A percentile compares a stretch with the other conserved stretches of the same genome.
phyloP scores from a whole-genome alignment of 306 rosid genomes.

The Betula pendula region DNA sequence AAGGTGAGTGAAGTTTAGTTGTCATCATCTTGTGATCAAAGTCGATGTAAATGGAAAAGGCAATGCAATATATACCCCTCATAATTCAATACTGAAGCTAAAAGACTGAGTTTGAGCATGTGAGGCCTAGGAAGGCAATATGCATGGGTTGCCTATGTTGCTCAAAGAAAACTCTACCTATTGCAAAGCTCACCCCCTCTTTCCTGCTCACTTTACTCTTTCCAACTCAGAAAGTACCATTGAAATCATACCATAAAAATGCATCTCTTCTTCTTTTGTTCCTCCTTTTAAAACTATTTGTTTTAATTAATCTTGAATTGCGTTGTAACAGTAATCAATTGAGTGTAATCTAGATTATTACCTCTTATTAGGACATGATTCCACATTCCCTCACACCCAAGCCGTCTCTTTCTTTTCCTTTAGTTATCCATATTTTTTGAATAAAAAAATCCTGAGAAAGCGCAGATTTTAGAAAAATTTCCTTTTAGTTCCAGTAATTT shows the following conservation, averaged over 20 bases:
- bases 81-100: neutral
- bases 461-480: no score
- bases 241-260: neutral
- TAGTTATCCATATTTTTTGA: neutral
- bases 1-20: slow-evolving; percentile 51
- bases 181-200: neutral
- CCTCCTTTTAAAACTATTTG: neutral
- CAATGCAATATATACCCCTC: neutral
- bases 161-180: neutral
- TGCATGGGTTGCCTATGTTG: neutral
- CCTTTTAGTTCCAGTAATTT: neutral
- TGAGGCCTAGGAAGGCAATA: neutral
- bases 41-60: neutral
- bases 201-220: neutral
- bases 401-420: neutral
- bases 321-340: neutral
- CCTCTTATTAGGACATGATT: neutral
- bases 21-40: neutral
- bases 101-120: slow-evolving; percentile 2
- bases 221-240: neutral
- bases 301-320: neutral
- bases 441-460: neutral
- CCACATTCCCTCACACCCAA: neutral
- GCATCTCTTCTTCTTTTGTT: neutral
- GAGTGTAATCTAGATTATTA: neutral